phyloP scores from a whole-genome alignment of 2,329 filamentous ascomycete species.

The Dendrostoma leiphaemia region DNA sequence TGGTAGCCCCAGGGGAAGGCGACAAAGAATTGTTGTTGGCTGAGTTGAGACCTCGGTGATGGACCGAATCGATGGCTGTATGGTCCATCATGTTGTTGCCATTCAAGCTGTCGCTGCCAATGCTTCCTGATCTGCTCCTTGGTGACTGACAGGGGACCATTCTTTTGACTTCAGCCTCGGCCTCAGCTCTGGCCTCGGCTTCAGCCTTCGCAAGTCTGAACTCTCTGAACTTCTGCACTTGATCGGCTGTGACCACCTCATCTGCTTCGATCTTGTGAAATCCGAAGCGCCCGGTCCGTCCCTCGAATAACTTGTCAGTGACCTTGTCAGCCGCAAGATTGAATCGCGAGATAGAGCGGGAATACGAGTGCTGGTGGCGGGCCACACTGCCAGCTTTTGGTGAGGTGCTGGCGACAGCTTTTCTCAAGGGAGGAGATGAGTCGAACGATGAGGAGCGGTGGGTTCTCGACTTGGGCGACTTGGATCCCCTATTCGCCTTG shows the following conservation, averaged over 20 bases:
- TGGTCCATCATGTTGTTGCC: conserved; percentile 18
- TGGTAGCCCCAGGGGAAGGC: conserved; percentile 27
- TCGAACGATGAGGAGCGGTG: conserved; percentile 3
- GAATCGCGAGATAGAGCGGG: conserved; percentile 39
- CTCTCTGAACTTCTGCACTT: conserved; percentile 45
- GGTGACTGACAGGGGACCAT: conserved; percentile 29
- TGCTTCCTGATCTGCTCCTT: conserved; percentile 29
- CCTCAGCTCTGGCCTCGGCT: conserved; percentile 16
- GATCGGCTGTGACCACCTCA: conserved; percentile 56
- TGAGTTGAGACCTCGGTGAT: conserved; percentile 44
- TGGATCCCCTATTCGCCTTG: conserved; percentile 14
- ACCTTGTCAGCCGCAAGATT: conserved; percentile 52
- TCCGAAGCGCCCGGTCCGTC: conserved; percentile 35
- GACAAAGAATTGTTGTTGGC: conserved; percentile 28
- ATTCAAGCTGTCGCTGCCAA: background rate
- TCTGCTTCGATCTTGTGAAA: conserved; percentile 48
- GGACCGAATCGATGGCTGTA: conserved; percentile 48
- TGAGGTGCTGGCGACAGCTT: background rate
- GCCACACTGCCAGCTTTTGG: background rate
- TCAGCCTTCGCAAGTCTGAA: conserved; percentile 35
- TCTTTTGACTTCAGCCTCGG: conserved; percentile 22
- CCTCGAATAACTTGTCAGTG: conserved; percentile 50
- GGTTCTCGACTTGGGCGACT: conserved; percentile 5
- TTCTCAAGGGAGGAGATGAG: background rate
- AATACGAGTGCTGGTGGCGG: conserved; percentile 12